Base-by-base conservation (phyloP, 805 yeast genomes). In the Hanseniaspora singularis region DNA sequence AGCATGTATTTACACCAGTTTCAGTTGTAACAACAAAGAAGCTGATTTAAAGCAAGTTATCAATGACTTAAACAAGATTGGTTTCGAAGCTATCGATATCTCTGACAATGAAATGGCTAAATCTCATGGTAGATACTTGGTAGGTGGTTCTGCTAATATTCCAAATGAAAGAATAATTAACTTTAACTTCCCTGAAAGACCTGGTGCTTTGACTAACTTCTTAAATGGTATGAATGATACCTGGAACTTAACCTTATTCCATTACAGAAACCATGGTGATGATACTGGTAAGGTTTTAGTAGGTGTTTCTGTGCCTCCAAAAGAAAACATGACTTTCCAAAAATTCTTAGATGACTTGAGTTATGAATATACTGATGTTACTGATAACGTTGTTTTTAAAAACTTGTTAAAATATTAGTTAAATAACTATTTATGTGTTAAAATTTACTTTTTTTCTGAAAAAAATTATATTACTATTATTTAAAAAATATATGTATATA, bases 101-200 rank as follows among this genome's bases (percentile, higher is more conserved):
- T 82, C 95, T 15, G 84, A 83, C 50, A 88, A 94, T 60, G 96
- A 88, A 61, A 73, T 92, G 69, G 98, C 98, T 36, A 92, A 92
- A 64, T 75, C 87, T 31, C 99, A 92, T 59, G 96, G 96, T 32
- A 75, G 99, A 62, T 94, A 92, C 62, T 69, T 92, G 53, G 95
- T 92, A 20, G 99, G 99, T 50, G 98, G 98, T 50, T 78, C 81
- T 51, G 76, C 88, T 0, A 64, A 70, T 19, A 76, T 83, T 16
- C 71, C 75, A 24, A 72, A 84, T 53, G 99, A 92, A 64, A 77
- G 80, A 55, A 64, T 92, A 30, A 75, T 78, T 55, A 73, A 81
- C 40, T 92, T 92, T 57, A 96, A 87, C 64, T 94, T 92, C 70
- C 99, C 99, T 12, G 99, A 92, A 60, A 79, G 92, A 58, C 97